Evolutionary conservation across 768 basidiomycete species (phyloP).

Genomic region (Phylloporus arenicola): DNA sequence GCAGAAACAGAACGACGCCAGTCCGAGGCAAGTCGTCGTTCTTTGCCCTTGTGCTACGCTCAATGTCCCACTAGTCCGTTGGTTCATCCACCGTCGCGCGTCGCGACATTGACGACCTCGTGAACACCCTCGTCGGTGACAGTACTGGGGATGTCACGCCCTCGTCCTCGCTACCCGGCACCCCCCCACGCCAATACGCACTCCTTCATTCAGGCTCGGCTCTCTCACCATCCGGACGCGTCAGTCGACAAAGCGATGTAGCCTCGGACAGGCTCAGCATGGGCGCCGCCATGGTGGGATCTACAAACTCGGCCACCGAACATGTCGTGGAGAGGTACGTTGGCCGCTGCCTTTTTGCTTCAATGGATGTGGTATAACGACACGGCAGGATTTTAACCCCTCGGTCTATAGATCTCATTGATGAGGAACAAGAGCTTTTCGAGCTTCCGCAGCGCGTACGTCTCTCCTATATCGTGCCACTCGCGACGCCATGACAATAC

Average conservation of each 20-base stretch:
- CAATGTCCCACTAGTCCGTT: conserved; percentile 25
- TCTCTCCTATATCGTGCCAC: not conserved
- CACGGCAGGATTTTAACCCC: conserved; percentile 52
- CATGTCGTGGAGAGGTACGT: conserved; percentile 65
- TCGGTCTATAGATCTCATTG: conserved; percentile 71
- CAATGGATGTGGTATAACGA: conserved; percentile 3
- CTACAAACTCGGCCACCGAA: conserved; percentile 55
- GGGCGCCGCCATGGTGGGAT: conserved; percentile 42
- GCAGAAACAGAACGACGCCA: conserved; percentile 41
- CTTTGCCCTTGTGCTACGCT: not conserved
- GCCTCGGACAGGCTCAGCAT: conserved; percentile 44
- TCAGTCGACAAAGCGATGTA: conserved; percentile 66
- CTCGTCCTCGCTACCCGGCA: conserved; percentile 64
- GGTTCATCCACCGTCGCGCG: conserved; percentile 40
- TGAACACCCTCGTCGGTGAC: conserved; percentile 52
- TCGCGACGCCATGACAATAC: not conserved
- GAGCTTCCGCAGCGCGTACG: conserved; percentile 82
- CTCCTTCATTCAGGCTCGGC: conserved; percentile 34
- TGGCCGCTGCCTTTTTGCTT: not conserved
- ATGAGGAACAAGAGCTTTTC: conserved; percentile 85
- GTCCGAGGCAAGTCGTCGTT: conserved; percentile 18
- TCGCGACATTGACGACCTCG: conserved; percentile 66
- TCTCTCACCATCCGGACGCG: conserved; percentile 50
- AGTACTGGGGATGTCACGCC: conserved; percentile 62
- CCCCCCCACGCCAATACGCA: conserved; percentile 46